phyloP scores from a whole-genome alignment of 306 rosid genomes.

The Ceratonia siliqua region DNA sequence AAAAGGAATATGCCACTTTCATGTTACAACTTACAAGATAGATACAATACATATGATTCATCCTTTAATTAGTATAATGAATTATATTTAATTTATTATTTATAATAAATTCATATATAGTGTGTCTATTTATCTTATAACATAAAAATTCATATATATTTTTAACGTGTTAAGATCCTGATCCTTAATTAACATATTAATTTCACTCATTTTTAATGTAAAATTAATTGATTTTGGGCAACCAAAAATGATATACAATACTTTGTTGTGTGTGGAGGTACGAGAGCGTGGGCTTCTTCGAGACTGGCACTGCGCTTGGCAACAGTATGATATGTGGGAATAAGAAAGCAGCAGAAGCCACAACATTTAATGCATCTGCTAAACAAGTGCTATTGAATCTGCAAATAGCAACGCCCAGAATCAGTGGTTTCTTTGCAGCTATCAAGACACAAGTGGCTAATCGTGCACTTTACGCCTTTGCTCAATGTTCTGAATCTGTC shows the following conservation, averaged over 20 bases:
- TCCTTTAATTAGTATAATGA: too few relatives aligned
- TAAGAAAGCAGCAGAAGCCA: constrained; percentile 9
- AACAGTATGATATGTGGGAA: not conserved
- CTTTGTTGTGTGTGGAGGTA: not conserved
- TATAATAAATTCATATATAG: too few relatives aligned
- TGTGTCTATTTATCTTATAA: too few relatives aligned
- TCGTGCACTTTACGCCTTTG: constrained; percentile 55
- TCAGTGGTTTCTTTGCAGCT: constrained; percentile 45
- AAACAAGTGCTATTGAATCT: constrained; percentile 28
- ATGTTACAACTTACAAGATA: too few relatives aligned
- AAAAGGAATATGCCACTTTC: too few relatives aligned
- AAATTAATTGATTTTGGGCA: too few relatives aligned
- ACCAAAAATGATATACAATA: not conserved
- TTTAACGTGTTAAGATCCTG: too few relatives aligned
- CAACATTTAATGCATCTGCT: constrained; percentile 12
- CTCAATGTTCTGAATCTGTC: constrained; percentile 55
- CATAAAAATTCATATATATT: too few relatives aligned
- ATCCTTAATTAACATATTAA: too few relatives aligned
- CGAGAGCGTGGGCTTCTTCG: not conserved
- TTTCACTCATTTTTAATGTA: too few relatives aligned
- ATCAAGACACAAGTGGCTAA: constrained; percentile 38
- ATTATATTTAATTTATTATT: too few relatives aligned
- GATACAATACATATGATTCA: too few relatives aligned
- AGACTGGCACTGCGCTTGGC: not conserved
- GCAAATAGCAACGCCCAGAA: constrained; percentile 43